Percentiles rank a stretch among this genome's conserved stretches.
phyloP scores from a whole-genome alignment of 208 protist species.

The Jaenimonas drosophilae region DNA sequence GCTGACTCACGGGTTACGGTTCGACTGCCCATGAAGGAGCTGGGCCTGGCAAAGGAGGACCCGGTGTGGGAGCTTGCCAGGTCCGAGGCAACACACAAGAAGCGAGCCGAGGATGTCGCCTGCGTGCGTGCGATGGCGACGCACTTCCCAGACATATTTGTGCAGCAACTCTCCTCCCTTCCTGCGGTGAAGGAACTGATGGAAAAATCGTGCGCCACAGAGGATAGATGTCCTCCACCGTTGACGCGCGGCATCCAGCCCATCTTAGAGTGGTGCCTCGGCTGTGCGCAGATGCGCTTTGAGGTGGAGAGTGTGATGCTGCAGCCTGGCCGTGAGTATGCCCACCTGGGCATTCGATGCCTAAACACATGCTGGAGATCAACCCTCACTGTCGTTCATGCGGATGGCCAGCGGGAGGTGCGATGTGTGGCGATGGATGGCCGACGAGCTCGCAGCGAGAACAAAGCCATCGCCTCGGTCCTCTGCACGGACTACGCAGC shows the following conservation, averaged over 20 bases:
- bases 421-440: too few species aligned
- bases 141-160: slow-evolving; percentile 1
- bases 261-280: slow-evolving; percentile 1
- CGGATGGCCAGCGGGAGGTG: too few species aligned
- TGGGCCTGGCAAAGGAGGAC: neutral
- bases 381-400: too few species aligned
- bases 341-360: too few species aligned
- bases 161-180: slow-evolving; percentile 1
- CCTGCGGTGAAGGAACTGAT: slow-evolving; percentile 2
- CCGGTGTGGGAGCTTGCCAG: neutral
- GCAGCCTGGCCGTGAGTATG: too few species aligned
- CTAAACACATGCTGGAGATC: too few species aligned
- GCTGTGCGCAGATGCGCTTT: too few species aligned
- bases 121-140: neutral
- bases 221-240: slow-evolving; percentile 11
- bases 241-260: neutral
- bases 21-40: neutral
- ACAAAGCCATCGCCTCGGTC: too few species aligned
- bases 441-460: too few species aligned
- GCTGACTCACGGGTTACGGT: neutral
- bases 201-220: slow-evolving; percentile 3
- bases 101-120: slow-evolving; percentile 1
- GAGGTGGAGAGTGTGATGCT: too few species aligned
- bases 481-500: too few species aligned
- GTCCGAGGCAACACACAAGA: neutral